These are phyloP conservation scores for Boletus rufocinnamomeus DNA, from an alignment of 768 basidiomycete genomes.

Conservation along the genomic window DNA sequence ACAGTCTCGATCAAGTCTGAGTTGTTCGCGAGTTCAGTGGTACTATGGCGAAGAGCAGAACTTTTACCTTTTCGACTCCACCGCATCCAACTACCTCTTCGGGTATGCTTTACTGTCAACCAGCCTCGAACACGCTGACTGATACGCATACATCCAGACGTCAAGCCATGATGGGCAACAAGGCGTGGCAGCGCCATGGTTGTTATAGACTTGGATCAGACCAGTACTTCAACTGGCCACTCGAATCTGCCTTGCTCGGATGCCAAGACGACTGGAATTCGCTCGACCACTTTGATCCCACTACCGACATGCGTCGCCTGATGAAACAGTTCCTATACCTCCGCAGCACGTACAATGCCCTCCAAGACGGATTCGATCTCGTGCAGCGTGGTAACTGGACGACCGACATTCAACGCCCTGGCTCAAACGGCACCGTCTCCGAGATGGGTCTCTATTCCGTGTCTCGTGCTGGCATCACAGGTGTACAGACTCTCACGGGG, in stretches of 20 bases:
- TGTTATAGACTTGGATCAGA: slow-evolving; percentile 88
- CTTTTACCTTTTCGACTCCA: slow-evolving; percentile 84
- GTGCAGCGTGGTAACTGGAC: slow-evolving; percentile 88
- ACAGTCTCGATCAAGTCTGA: neutral
- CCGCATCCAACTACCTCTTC: slow-evolving; percentile 90
- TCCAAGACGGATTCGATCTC: slow-evolving; percentile 89
- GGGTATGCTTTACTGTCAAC: slow-evolving; percentile 49
- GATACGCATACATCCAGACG: slow-evolving; percentile 51
- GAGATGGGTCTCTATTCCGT: slow-evolving; percentile 91
- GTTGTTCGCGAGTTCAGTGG: slow-evolving; percentile 41
- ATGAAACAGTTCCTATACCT: slow-evolving; percentile 74
- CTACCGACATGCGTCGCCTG: slow-evolving; percentile 71
- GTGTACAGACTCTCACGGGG: slow-evolving; percentile 64
- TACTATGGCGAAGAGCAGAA: slow-evolving; percentile 94
- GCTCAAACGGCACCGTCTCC: slow-evolving; percentile 77
- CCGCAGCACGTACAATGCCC: slow-evolving; percentile 63
- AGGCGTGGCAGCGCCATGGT: slow-evolving; percentile 91
- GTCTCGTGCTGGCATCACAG: slow-evolving; percentile 60
- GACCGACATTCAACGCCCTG: slow-evolving; percentile 71
- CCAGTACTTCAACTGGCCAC: slow-evolving; percentile 93
- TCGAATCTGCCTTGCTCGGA: slow-evolving; percentile 75
- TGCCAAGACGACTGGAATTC: slow-evolving; percentile 92
- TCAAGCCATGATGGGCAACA: slow-evolving; percentile 85
- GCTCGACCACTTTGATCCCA: slow-evolving; percentile 94
- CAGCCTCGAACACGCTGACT: slow-evolving; percentile 5